phyloP scores from a whole-genome alignment of 306 rosid species.

The Quercus mongolica region DNA sequence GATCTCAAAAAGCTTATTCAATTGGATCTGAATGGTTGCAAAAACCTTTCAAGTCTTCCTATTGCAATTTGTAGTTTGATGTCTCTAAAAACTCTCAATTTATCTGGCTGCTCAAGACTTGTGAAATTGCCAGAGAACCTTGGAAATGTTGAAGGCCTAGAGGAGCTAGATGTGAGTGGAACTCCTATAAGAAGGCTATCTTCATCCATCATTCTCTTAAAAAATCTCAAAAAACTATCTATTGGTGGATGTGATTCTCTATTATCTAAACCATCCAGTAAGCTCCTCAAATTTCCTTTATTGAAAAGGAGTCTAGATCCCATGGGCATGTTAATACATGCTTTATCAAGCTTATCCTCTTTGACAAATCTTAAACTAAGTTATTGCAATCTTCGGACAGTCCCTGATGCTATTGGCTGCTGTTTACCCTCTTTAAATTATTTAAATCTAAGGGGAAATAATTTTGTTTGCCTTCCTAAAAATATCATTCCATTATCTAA shows the following conservation, averaged over 20 bases:
- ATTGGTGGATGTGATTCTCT: background rate
- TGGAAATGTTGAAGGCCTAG: background rate
- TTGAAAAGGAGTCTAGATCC: no score
- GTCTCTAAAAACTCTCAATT: no score
- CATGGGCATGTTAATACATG: background rate
- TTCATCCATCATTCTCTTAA: rapidly evolving
- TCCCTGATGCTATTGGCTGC: no score
- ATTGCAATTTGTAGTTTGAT: no score
- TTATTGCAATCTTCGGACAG: background rate
- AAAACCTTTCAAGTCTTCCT: background rate
- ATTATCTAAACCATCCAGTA: background rate
- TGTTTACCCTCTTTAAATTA: no score
- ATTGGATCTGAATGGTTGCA: background rate
- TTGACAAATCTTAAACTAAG: background rate
- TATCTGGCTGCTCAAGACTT: no score
- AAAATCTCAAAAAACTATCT: background rate
- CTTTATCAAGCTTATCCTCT: background rate
- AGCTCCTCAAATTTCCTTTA: background rate
- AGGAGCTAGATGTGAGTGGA: background rate
- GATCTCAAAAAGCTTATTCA: background rate
- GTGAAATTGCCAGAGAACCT: background rate
- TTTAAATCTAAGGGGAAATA: no score
- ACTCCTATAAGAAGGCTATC: background rate
- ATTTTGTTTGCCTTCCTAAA: no score
- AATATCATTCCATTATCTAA: no score